Evolutionary conservation across 176 grass and related monocot genomes (phyloP).

Genomic region (Olyra latifolia): DNA sequence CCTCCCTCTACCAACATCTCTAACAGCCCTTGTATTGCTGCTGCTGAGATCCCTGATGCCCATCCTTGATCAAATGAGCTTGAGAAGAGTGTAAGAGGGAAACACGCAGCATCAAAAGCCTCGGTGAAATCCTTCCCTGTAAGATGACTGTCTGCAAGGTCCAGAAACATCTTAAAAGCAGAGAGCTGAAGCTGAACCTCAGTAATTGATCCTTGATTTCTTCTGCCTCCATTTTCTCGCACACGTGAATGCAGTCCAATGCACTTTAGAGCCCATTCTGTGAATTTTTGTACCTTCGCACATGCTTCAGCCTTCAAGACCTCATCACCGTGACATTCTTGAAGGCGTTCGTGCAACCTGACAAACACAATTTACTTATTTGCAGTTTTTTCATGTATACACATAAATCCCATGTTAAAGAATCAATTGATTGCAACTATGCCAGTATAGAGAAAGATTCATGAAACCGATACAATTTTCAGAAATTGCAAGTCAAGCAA

Average conservation of each 20-base stretch:
- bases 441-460: background rate
- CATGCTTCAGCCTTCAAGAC: slow-evolving; percentile 91
- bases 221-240: slow-evolving; percentile 49
- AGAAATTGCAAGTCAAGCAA: background rate
- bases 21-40: slow-evolving; percentile 73
- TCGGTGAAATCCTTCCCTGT: slow-evolving; percentile 95
- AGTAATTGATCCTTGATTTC: slow-evolving; percentile 62
- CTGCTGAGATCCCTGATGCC: slow-evolving; percentile 70
- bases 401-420: background rate
- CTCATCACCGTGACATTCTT: slow-evolving; percentile 93
- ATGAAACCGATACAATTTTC: background rate
- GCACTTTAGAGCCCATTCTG: slow-evolving; percentile 96
- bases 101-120: slow-evolving; percentile 95
- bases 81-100: slow-evolving; percentile 90
- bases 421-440: background rate
- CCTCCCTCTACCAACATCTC: slow-evolving; percentile 93
- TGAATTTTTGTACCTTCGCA: slow-evolving; percentile 95
- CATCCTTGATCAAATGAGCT: slow-evolving; percentile 81
- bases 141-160: slow-evolving; percentile 81
- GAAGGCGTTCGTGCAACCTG: slow-evolving; percentile 84
- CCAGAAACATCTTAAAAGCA: slow-evolving; percentile 87
- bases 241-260: slow-evolving; percentile 73
- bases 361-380: background rate
- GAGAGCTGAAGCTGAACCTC: slow-evolving; percentile 77
- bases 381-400: background rate